Base-by-base conservation (phyloP, 225 moss, liverwort and hornwort genomes). In the Sphagnum contortum region DNA sequence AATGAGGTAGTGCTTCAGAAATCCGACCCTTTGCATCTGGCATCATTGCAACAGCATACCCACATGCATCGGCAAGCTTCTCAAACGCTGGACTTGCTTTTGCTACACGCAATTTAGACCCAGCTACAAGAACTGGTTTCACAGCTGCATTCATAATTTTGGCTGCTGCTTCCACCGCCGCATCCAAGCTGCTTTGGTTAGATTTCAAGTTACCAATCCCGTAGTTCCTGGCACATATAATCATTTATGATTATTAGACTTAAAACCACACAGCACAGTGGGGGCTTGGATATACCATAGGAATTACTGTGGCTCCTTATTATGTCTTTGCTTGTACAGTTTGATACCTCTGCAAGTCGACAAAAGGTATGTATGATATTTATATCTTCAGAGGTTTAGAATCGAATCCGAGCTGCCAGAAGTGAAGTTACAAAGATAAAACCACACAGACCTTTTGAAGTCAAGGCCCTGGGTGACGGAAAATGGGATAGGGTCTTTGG, bases 71-170 rank as follows among this genome's bases (percentile, higher is more conserved):
- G 0, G 81, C 81, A 50, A 82, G 70, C 3, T 78, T 69, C 47
- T 77, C 63, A 5, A 69, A 57, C 3, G 78, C 77, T 3, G 54
- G 56, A 45, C 68, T 75, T 13, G 77, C 74, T 55, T 73, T 70
- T 2, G 77, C 77, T 48, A 75, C 75, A 53, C 74, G 73, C 45
- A 82, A 47, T 62, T 70, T 78, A 0, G 81, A 72, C 55, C 81
- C 81, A 52, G 62, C 69, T 63, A 82, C 77, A 66, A 82, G 45
- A 44, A 82, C 81, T 46, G 81, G 81, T 65, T 82, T 82, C 49
- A 67, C 63, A 58, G 74, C 8, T 47, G 62, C 65, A 57, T 82
- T 77, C 59, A 82, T 74, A 72, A 77, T 77, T 9, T 73, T 66
- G 49, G 72, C 78, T n/a, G 81, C 72, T 70, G 81, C 78, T 6